Evolutionary conservation across 768 basidiomycete species (phyloP), one percentile per base, ranked within the genome.

Genomic region (Chalciporus piperatus): DNA sequence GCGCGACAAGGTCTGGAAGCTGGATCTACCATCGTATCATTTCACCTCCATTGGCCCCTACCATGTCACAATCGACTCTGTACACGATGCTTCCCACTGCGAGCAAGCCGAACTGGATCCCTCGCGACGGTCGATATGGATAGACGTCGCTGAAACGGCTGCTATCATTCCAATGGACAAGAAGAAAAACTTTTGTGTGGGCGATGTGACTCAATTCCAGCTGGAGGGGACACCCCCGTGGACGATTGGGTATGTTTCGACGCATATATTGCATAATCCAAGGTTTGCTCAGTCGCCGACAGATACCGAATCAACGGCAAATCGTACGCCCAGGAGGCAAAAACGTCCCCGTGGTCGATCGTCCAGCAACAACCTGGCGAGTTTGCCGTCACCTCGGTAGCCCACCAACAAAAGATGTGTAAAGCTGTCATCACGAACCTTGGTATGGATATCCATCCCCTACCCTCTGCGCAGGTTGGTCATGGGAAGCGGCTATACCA

Each of bases 71-170:
- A 85, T 99, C 53, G 85, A 90, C 41, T 82, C 82, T 0, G 76
- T 98, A 11, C 72, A 75, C 12, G 97, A 99, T 70, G 79, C 87
- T 14, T 90, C 87, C 5, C 82, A 78, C 28, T 98, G 97, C 69
- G 85, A 84, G 45, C 86, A 92, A 50, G 80, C 83, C 13, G 73
- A 79, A 32, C 74, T 87, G 13, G 82, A 89, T 53, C 82, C 83
- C 3, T 66, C 80, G 32, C 70, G 71, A 28, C 77, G 80, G 47
- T 81, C 82, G 16, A 77, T 90, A 35, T 89, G 87, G 86, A 80
- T 94, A 12, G 92, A 98, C 59, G 93, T 98, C n/a, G 91, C 93
- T 3, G 97, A 99, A 70, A 92, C 92, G 1, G 97, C 97, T 9
- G 84, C 91, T 12, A 93, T 99, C 48, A 79, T 92, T 41, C 87